Evolutionary conservation across 495 filamentous ascomycete genomes (phyloP).

Genomic region (Extremus antarcticus): DNA sequence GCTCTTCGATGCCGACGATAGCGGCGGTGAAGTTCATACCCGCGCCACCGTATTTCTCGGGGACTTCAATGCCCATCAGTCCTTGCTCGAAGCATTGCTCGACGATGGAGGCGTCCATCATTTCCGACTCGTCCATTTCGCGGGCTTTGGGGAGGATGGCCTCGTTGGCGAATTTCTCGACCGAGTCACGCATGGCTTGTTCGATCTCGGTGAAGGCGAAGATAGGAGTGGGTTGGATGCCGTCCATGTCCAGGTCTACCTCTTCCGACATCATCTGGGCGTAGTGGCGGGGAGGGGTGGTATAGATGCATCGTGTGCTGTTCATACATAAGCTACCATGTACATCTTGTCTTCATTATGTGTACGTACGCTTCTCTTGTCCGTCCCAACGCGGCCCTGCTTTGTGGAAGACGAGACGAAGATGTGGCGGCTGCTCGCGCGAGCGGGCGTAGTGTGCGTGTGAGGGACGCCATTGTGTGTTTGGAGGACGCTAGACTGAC

Average conservation of each 20-base stretch:
- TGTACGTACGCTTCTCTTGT: constrained; percentile 18
- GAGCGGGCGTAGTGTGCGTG: constrained; percentile 56
- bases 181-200: constrained; percentile 73
- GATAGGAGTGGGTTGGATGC: constrained; percentile 81
- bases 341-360: neutral
- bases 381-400: constrained; percentile 29
- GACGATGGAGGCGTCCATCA: constrained; percentile 79
- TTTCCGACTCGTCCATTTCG: constrained; percentile 95
- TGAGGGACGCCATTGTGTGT: constrained; percentile 57
- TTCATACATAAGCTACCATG: neutral
- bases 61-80: constrained; percentile 93
- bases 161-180: constrained; percentile 82
- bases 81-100: constrained; percentile 96
- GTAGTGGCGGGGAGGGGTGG: constrained; percentile 48
- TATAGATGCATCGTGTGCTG: constrained; percentile 54
- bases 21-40: constrained; percentile 98
- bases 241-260: constrained; percentile 51
- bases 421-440: constrained; percentile 45
- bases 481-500: neutral
- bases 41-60: constrained; percentile 89
- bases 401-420: constrained; percentile 31
- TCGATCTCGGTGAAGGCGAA: constrained; percentile 88
- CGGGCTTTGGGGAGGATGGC: constrained; percentile 84
- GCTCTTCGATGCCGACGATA: constrained; percentile 93
- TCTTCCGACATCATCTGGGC: constrained; percentile 29